Evolutionary conservation across 495 filamentous ascomycete genomes (phyloP), one percentile per base, ranked within the genome.

Genomic region (Chlorociboria aeruginascens): DNA sequence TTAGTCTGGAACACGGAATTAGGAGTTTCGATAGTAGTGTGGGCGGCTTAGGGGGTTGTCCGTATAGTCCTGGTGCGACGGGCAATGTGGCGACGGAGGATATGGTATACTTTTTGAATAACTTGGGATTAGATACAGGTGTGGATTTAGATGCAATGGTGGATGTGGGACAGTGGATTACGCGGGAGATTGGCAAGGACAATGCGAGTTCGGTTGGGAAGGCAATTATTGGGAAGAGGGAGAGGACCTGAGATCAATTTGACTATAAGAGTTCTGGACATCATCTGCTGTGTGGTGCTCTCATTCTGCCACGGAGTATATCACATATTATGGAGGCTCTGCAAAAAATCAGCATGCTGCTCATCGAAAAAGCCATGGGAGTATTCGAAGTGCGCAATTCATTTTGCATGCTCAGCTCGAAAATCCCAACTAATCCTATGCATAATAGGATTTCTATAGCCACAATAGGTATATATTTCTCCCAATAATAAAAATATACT

Each of bases 1-100:
- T 95, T 3, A 82, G 83, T 16, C 67, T 97, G 8, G 89, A 96
- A 64, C 81, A 86, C 46, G 92, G 92, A 0, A 82, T 99, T 46
- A 65, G 92, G 36, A 83, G 80, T 1, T 97, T 97, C 65, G 92
- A 99, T 61, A 79, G 78, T 49, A 86, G 83, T 44, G 89, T 97
- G 9, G 89, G 80, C 2, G 93, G 93, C 0, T 69, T 99, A 8
- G 92, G 92, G 28, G 93, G 93, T 0, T 99, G 92, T 63, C 92
- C 92, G 12, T 97, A 86, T 56, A 85, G 82, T 44, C 89, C 89
- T 41, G 92, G 92, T 0, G 92, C 92, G 10, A 95, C 92, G 11
- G 92, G 92, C 0, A 99, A 99, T 64, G 84, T 97, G 38, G 78
- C 86, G 9, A 96, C 89, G 1, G 92, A 99, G 62, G 89, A 99